phyloP scores from a whole-genome alignment of 345 rosid species.

The thale cress (Arabidopsis thaliana) region TAIR10.1 NC_003075.7:11720501-11721000 shows the following conservation, averaged over 20 bases:
- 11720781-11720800: conserved; percentile 8
- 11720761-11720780: background rate
- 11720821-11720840: background rate
- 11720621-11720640: background rate
- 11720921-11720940: no score
- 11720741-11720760: background rate
- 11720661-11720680: conserved; percentile 12
- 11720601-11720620: background rate
- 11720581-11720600: conserved; percentile 13
- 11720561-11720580: background rate
- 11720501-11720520: conserved; percentile 29
- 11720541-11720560: background rate
- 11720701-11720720: background rate
- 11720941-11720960: no score
- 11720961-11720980: no score
- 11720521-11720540: conserved; percentile 4
- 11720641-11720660: conserved; percentile 35
- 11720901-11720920: no score
- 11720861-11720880: no score
- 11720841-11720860: no score
- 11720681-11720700: conserved; percentile 22
- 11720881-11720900: no score
- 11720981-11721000: no score
- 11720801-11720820: background rate
- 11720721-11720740: conserved; percentile 10